phyloP scores from a whole-genome alignment of 2,329 filamentous ascomycete species.

The Thyridium curvatum region DNA sequence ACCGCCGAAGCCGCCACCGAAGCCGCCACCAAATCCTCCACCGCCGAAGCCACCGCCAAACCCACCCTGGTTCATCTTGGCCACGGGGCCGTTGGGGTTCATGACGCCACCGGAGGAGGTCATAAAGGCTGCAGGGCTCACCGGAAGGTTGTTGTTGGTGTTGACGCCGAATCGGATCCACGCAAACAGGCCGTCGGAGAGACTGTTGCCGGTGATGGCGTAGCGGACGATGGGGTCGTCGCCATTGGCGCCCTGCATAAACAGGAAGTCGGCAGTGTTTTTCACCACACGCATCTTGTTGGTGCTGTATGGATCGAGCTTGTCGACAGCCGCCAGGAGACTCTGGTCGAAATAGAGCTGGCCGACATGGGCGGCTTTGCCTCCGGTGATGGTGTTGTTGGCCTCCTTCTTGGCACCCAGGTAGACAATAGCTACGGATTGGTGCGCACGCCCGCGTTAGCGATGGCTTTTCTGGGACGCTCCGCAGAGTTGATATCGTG shows the following conservation, averaged over 20 bases:
- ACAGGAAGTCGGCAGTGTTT: constrained; percentile 44
- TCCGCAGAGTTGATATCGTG: too few relatives aligned
- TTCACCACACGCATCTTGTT: constrained; percentile 37
- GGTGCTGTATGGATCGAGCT: constrained; percentile 32
- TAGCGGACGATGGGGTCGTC: constrained; percentile 55
- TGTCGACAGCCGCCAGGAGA: constrained; percentile 43
- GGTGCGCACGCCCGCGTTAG: too few relatives aligned
- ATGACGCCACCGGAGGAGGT: constrained; percentile 7
- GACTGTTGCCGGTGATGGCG: constrained; percentile 44
- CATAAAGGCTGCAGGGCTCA: constrained; percentile 9
- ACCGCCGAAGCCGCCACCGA: constrained; percentile 28
- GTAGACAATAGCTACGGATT: constrained; percentile 19
- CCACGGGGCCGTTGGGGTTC: constrained; percentile 9
- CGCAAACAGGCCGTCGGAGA: constrained; percentile 43
- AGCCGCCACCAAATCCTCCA: background rate
- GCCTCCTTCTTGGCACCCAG: constrained; percentile 25
- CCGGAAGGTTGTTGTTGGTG: constrained; percentile 9
- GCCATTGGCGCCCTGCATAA: constrained; percentile 36
- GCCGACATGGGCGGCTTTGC: constrained; percentile 50
- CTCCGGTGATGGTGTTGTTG: constrained; percentile 45
- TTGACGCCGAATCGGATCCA: constrained; percentile 49
- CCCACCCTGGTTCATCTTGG: constrained; percentile 3
- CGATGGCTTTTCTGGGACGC: too few relatives aligned
- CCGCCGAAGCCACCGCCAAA: constrained; percentile 2
- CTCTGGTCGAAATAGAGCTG: constrained; percentile 57